Base-by-base conservation (phyloP, 345 rosid genomes). In the Carallia brachiata region DNA sequence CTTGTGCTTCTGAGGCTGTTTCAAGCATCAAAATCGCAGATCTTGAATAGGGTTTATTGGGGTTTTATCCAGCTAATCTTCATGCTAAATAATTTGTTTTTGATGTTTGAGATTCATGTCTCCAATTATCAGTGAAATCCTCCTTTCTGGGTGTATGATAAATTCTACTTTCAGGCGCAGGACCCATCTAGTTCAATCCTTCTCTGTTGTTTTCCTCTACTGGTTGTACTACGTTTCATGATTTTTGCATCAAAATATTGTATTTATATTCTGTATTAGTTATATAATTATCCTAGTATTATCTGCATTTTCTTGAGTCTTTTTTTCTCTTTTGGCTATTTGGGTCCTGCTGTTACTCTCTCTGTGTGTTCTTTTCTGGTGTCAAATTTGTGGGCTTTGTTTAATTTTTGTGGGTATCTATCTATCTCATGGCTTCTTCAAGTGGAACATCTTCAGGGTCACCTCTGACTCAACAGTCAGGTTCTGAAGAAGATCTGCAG, bases 191-290 rank as follows among this genome's bases (percentile, higher is more conserved):
- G 99, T 95, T 88, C 99, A 95, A 82, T 95, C 99, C 36, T 92
- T 95, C 90, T 95, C 99, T 63, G 99, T 95, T 70, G 99, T 89
- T 77, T 95, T 95, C 84, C 99, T 95, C 77, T n/a, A n/a, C n/a
- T n/a, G 93, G 92, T 73, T 95, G 63, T 95, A 95, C 80, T 95
- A 95, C 66, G 99, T 95, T 79, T 95, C 99, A 84, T 95, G 82
- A 83, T 82, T 79, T 69, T 74, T 37, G 40, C 37, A 63, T 19
- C 5, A 55, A 65, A 48, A 23, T 65, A 60, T 70, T 2, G 54
- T 67, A 31, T 61, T 13, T 62, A 75, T 62, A 77, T 70, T 60
- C 17, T 31, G 53, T 55, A 23, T 55, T 44, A 55, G 12, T 55
- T 5, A 23, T n/a, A 55, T 62, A 53, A 63, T 66, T 61, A 17